Base-by-base conservation (phyloP, 805 yeast species). In the Starmerella potacharoeniae region DNA sequence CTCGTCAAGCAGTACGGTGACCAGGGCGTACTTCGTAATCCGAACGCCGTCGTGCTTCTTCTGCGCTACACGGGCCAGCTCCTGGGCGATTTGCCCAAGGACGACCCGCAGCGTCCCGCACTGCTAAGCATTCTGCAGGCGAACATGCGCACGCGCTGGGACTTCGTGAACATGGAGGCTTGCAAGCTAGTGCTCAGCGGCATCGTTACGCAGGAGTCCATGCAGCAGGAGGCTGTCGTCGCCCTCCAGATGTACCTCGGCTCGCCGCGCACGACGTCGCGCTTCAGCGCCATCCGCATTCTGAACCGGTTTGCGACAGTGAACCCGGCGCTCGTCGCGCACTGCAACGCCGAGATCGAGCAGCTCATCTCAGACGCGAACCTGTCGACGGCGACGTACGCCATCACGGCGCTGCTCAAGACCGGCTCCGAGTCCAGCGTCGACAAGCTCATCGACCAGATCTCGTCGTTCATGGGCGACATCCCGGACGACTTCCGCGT, bases 401-500 rank as follows among this genome's bases (percentile, higher is more conserved):
- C 98, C 31, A 93, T 93, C 68, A 93, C 97, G 36, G 91, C 97
- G 2, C 76, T 93, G 66, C 79, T 93, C 70, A 93, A 91, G 73
- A 91, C 97, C 1, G 96, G 97, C 68, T 89, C 90, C 60, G 84
- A 87, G 58, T 88, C 86, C 58, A 79, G 80, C 62, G 96, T 93
- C 55, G 96, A 91, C 68, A 79, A 95, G 65, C 78, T 93, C 63
- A 87, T 93, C 71, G 77, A 83, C 59, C 90, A 89, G 54, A 88
- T 93, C 72, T 77, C 93, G 35, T 83, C 84, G 39, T 84, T 90
- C 68, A 86, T 91, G 84, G 86, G 80, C 67, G 97, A 91, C 62
- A 91, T 93, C 60, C 81, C 95, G 35, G 98, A 93, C 70, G 98
- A 93, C 68, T 93, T 93, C 76, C 88, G 88, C 70, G 80, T 89